phyloP scores from a whole-genome alignment of 768 basidiomycete genomes.

The Guyanaporus albipodus region DNA sequence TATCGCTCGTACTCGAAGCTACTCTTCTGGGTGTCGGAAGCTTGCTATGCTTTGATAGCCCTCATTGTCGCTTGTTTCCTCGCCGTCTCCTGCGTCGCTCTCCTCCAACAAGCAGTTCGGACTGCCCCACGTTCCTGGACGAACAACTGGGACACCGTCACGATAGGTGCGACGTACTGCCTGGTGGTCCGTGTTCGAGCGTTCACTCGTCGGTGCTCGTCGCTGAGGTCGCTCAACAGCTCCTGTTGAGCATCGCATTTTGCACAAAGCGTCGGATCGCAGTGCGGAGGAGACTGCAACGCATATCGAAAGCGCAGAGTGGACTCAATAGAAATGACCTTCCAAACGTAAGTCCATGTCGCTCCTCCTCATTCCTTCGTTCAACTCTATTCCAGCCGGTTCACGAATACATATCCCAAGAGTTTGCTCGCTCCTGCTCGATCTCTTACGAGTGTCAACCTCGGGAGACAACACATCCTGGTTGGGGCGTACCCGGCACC shows the following conservation, averaged over 20 bases:
- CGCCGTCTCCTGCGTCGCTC: conserved; percentile 58
- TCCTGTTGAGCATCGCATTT: conserved; percentile 53
- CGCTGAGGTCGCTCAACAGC: conserved; percentile 33
- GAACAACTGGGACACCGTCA: conserved; percentile 63
- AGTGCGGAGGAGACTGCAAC: conserved; percentile 58
- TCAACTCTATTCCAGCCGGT: conserved; percentile 44
- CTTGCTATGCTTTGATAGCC: conserved; percentile 51
- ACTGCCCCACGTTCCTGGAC: conserved; percentile 55
- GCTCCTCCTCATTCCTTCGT: background rate
- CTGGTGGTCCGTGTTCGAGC: conserved; percentile 51
- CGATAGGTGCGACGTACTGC: conserved; percentile 68
- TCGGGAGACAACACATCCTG: conserved; percentile 59
- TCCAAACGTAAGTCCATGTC: conserved; percentile 47
- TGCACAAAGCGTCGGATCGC: conserved; percentile 68
- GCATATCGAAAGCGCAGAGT: conserved; percentile 60
- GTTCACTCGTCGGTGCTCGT: background rate
- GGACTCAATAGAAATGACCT: conserved; percentile 52
- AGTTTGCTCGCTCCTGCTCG: conserved; percentile 71
- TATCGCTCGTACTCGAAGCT: conserved; percentile 35
- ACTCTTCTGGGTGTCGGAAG: conserved; percentile 48
- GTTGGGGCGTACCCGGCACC: conserved; percentile 73
- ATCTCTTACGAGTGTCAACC: conserved; percentile 70
- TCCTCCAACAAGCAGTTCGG: conserved; percentile 71
- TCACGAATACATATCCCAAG: conserved; percentile 63
- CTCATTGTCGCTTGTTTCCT: conserved; percentile 49